phyloP scores from a whole-genome alignment of 495 filamentous ascomycete species.

The Penicillium lagena region DNA sequence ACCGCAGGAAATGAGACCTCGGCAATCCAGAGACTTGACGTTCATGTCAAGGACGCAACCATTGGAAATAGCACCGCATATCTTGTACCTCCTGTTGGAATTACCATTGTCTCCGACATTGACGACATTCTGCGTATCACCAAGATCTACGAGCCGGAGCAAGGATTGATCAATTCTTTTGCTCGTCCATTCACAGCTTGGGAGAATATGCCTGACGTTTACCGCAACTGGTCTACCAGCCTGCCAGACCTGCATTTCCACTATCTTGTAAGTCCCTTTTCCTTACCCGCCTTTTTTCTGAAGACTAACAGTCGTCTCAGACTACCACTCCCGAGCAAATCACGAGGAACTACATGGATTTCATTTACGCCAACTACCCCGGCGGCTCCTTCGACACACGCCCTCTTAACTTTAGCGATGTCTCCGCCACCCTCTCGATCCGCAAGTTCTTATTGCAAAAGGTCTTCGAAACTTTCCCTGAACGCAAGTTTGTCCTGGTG shows the following conservation, averaged over 20 bases:
- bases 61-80: slow-evolving; percentile 71
- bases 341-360: slow-evolving; percentile 73
- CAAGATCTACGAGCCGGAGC: slow-evolving; percentile 68
- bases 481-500: slow-evolving; percentile 68
- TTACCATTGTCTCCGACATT: slow-evolving; percentile 69
- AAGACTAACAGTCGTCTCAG: background rate
- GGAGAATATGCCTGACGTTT: slow-evolving; percentile 74
- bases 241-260: slow-evolving; percentile 69
- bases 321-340: slow-evolving; percentile 78
- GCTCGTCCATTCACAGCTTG: slow-evolving; percentile 62
- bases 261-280: slow-evolving; percentile 46
- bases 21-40: slow-evolving; percentile 56
- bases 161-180: slow-evolving; percentile 73
- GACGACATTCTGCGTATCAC: slow-evolving; percentile 79
- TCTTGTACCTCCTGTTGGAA: slow-evolving; percentile 58
- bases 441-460: slow-evolving; percentile 60
- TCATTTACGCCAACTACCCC: slow-evolving; percentile 68
- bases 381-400: slow-evolving; percentile 69
- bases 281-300: background rate
- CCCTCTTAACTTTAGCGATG: slow-evolving; percentile 72
- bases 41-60: slow-evolving; percentile 54
- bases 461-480: slow-evolving; percentile 68
- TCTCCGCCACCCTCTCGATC: slow-evolving; percentile 62
- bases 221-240: slow-evolving; percentile 56
- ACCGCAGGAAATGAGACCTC: slow-evolving; percentile 54